Evolutionary conservation across 1,284 basidiomycete species (phyloP).

Genomic region (Leccinum glutinopallens): DNA sequence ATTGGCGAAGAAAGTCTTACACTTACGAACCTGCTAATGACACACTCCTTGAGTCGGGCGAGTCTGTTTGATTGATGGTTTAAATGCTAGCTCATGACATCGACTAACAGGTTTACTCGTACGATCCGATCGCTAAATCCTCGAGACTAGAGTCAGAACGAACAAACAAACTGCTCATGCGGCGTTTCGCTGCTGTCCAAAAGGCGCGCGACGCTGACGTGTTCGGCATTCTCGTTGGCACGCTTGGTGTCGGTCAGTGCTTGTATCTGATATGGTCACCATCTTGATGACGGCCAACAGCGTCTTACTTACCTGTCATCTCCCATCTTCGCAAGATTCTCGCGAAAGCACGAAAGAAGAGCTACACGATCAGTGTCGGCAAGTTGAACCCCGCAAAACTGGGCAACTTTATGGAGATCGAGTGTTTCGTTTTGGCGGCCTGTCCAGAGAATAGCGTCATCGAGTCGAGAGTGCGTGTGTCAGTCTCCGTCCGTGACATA

Average conservation of each 20-base stretch:
- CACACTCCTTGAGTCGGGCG: constrained; percentile 51
- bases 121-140: constrained; percentile 60
- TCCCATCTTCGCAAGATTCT: constrained; percentile 73
- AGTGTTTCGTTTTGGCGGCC: constrained; percentile 94
- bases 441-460: constrained; percentile 94
- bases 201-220: constrained; percentile 92
- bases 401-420: constrained; percentile 95
- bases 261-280: constrained; percentile 3
- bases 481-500: background rate
- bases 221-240: constrained; percentile 94
- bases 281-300: constrained; percentile 38
- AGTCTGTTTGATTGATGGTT: constrained; percentile 6
- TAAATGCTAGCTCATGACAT: background rate
- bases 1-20: constrained; percentile 83
- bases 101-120: constrained; percentile 65
- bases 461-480: constrained; percentile 68
- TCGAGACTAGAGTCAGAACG: constrained; percentile 61
- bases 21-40: constrained; percentile 87
- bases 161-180: constrained; percentile 88
- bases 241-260: constrained; percentile 81
- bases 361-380: constrained; percentile 94
- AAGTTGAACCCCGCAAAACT: constrained; percentile 95
- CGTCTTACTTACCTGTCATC: constrained; percentile 83
- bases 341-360: constrained; percentile 73
- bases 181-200: constrained; percentile 87